A percentile compares a stretch with the other conserved stretches of the same genome.
phyloP scores from a whole-genome alignment of 2,329 filamentous ascomycete genomes.

The Hawksworthiomyces lignivorus region DNA sequence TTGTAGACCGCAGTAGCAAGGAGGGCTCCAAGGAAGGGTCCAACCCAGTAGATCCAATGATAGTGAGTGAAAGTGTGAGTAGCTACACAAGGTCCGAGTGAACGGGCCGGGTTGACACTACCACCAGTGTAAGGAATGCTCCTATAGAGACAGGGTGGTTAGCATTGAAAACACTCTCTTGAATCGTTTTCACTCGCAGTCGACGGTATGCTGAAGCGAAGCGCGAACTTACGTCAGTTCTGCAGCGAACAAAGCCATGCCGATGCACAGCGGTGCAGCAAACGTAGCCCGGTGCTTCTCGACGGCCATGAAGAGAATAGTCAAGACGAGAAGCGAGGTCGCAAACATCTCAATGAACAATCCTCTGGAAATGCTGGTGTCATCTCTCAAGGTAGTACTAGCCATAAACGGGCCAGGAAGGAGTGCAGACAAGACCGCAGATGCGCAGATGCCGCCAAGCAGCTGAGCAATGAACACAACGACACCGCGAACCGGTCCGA shows the following conservation, averaged over 20 bases:
- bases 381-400: constrained; percentile 45
- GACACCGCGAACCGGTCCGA: constrained; percentile 43
- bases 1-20: constrained; percentile 44
- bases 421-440: constrained; percentile 48
- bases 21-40: constrained; percentile 40
- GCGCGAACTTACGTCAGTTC: constrained; percentile 31
- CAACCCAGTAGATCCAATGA: constrained; percentile 50
- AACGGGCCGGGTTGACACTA: constrained; percentile 43
- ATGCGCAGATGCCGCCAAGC: constrained; percentile 49
- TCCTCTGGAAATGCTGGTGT: constrained; percentile 46
- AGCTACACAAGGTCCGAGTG: constrained; percentile 41
- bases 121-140: constrained; percentile 40
- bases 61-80: constrained; percentile 33
- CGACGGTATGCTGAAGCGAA: neutral
- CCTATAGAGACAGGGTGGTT: neutral
- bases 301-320: constrained; percentile 61
- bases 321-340: constrained; percentile 54
- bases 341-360: constrained; percentile 62
- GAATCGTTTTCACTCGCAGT: too few species aligned
- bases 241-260: constrained; percentile 59
- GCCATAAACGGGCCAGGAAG: constrained; percentile 50
- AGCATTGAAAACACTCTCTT: too few species aligned
- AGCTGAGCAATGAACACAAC: constrained; percentile 51
- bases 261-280: constrained; percentile 64
- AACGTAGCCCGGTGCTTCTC: constrained; percentile 69